Percentiles rank a stretch among this genome's conserved stretches.
These are phyloP conservation scores for Lizonia empirigonia DNA, from an alignment of 2,329 filamentous ascomycete species.

Conservation along the genomic window DNA sequence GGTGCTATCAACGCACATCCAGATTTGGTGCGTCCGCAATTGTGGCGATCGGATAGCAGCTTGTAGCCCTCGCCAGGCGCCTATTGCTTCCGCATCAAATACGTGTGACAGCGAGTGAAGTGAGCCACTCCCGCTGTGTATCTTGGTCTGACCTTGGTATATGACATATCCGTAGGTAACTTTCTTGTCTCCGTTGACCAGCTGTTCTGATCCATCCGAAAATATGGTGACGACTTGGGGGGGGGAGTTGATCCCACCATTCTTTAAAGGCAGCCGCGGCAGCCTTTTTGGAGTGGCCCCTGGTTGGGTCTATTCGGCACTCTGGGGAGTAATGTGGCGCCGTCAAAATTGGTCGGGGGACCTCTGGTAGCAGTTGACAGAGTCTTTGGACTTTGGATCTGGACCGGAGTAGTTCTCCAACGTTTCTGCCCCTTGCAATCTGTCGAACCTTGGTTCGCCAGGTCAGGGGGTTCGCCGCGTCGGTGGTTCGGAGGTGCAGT, in stretches of 20 bases:
- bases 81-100: neutral
- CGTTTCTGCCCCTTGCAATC: neutral
- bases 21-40: no score
- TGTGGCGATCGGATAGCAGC: no score
- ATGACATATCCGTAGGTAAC: neutral
- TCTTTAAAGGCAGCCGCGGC: neutral
- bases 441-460: neutral
- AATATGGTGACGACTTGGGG: neutral
- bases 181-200: neutral
- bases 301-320: neutral
- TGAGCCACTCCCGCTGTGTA: neutral
- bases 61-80: no score
- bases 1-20: no score
- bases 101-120: neutral
- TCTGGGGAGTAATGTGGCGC: neutral
- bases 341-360: neutral
- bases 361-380: neutral
- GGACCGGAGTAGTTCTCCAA: neutral
- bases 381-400: neutral
- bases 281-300: neutral
- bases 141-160: neutral
- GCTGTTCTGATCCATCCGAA: neutral
- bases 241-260: neutral
- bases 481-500: neutral
- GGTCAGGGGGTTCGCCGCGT: neutral